These are phyloP conservation scores for Meira miltonrushii DNA, from an alignment of 1,284 basidiomycete genomes.

Conservation along the genomic window DNA sequence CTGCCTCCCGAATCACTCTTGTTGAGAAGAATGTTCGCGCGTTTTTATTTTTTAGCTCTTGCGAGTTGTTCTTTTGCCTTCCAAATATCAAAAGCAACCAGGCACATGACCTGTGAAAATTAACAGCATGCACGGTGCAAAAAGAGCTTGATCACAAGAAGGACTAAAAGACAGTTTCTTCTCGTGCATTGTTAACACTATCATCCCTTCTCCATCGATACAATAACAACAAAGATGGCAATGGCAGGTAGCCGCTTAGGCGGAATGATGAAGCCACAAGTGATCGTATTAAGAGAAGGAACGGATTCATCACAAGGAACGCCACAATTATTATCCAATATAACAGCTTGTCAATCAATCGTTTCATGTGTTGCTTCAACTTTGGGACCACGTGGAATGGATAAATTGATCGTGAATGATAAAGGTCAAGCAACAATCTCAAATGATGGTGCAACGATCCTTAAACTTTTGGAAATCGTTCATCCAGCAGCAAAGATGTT, in stretches of 20 bases:
- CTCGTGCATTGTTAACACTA: no score
- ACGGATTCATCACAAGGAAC: slow-evolving; percentile 95
- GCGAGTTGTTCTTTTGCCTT: no score
- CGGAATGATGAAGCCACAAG: slow-evolving; percentile 17
- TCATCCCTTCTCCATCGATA: neutral
- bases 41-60: no score
- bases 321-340: slow-evolving; percentile 89
- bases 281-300: slow-evolving; percentile 61
- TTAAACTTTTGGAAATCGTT: slow-evolving; percentile 93
- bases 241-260: slow-evolving; percentile 11
- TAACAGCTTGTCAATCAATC: slow-evolving; percentile 57
- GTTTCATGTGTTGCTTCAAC: slow-evolving; percentile 65
- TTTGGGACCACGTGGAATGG: slow-evolving; percentile 97
- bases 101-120: no score
- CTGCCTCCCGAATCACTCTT: no score
- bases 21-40: no score
- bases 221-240: slow-evolving; percentile 5
- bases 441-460: slow-evolving; percentile 92
- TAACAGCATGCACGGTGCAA: no score
- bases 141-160: no score
- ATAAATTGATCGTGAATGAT: slow-evolving; percentile 68
- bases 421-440: slow-evolving; percentile 95
- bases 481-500: slow-evolving; percentile 94
- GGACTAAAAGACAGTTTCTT: no score
- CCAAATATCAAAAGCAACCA: no score